Evolutionary conservation across 2,329 filamentous ascomycete genomes (phyloP).

Genomic region (Cordyceps cicadae): DNA sequence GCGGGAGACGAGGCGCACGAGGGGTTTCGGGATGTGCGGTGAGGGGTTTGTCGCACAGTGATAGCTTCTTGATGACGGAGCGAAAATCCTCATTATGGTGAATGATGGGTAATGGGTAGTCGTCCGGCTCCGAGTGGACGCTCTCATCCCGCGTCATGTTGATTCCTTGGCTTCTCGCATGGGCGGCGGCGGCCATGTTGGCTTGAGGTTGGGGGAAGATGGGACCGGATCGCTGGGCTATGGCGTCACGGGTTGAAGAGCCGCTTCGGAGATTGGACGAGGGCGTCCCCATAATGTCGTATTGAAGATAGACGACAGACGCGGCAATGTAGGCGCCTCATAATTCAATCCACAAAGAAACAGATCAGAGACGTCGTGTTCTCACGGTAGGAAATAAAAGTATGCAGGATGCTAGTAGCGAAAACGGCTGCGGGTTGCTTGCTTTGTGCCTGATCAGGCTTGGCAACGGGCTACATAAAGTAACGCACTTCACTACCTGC

Average conservation of each 20-base stretch:
- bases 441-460: too few relatives aligned
- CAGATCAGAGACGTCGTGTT: not conserved
- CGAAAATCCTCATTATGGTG: constrained; percentile 51
- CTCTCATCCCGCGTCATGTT: constrained; percentile 9
- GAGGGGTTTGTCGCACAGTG: constrained; percentile 38
- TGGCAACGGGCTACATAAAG: too few relatives aligned
- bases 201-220: not conserved
- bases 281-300: not conserved
- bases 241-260: not conserved
- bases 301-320: not conserved
- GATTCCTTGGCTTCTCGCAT: not conserved
- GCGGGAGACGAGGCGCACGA: not conserved
- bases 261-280: not conserved
- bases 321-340: not conserved
- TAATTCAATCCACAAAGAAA: not conserved
- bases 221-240: not conserved
- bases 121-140: constrained; percentile 16
- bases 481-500: too few relatives aligned
- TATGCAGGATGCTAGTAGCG: too few relatives aligned
- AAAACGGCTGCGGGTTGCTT: too few relatives aligned
- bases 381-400: too few relatives aligned
- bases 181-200: not conserved
- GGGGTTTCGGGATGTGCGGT: not conserved
- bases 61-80: constrained; percentile 58
- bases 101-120: constrained; percentile 46